phyloP scores from a whole-genome alignment of 2,329 filamentous ascomycete genomes.

The Colletotrichum sp. region DNA sequence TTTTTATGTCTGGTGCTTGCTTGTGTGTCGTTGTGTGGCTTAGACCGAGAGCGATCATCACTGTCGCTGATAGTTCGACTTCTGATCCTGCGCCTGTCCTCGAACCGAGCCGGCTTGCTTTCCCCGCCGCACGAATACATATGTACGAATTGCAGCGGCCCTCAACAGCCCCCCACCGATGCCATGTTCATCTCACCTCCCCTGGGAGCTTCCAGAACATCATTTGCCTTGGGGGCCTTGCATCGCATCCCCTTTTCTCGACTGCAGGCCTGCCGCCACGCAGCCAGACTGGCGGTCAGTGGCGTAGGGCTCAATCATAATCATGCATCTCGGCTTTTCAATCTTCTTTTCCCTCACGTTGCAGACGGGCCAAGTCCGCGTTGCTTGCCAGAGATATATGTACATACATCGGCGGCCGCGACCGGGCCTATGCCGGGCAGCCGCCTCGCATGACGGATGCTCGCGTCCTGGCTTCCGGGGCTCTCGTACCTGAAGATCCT shows the following conservation, averaged over 20 bases:
- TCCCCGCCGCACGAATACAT: background rate
- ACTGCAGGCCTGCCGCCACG: background rate
- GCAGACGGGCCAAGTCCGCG: background rate
- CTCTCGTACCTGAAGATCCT: slow-evolving; percentile 4
- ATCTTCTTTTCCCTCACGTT: background rate
- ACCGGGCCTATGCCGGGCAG: background rate
- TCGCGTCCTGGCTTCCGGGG: background rate
- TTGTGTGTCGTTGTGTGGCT: background rate
- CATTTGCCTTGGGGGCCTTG: background rate
- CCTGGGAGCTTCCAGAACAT: background rate
- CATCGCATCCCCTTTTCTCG: background rate
- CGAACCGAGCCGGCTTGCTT: background rate
- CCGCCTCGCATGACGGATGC: background rate
- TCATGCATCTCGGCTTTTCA: background rate
- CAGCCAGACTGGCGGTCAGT: background rate
- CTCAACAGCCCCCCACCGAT: background rate
- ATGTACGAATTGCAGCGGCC: background rate
- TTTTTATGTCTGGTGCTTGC: background rate
- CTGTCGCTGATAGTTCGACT: background rate
- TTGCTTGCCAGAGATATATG: background rate
- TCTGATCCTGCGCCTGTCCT: background rate
- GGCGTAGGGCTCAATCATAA: background rate
- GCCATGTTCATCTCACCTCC: background rate
- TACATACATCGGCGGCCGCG: background rate
- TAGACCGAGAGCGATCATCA: background rate